Base-by-base conservation (phyloP, 345 rosid species). In the Eutrema heterophyllum region DNA sequence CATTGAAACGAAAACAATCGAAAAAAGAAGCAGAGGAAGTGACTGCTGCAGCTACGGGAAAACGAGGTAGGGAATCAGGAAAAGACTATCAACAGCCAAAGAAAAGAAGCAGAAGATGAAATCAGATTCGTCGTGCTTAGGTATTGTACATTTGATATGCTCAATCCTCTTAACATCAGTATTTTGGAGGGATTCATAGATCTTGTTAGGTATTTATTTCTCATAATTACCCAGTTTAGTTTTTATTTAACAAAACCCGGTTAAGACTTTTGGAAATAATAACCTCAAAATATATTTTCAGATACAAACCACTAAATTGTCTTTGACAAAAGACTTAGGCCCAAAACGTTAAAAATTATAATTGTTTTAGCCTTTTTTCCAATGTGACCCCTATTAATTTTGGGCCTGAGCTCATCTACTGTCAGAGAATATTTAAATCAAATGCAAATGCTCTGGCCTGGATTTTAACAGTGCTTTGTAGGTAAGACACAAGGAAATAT, bases 11-110 rank as follows among this genome's bases (percentile, higher is more conserved):
- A 68, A 45, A 82, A 68, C 87, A 85, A 53, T 45, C 80, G 30
- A 85, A 81, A 81, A 85, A 79, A 66, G 79, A 51, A 30, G 68
- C 55, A 2, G 78, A 78, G 71, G 43, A 67, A 67, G 49, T 35
- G 45, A 21, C 58, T 9, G 3, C 21, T 58, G 71, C 63, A 8
- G 1, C 63, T 43, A 67, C 80, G 0, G 83, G 78, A 61, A 90
- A 90, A 78, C 91, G 88, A 15, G 75, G 82, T 18, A 84, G 86
- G 58, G 88, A 83, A 10, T 24, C 65, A 9, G 74, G 75, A 26
- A 26, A 68, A 45, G 50, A 67, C 9, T 12, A 79, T 52, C 38
- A 78, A 76, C 75, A 62, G 38, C 84, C 83, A 62, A 85, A 78
- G 67, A 88, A 78, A 53, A 59, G 78, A 78, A 59, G 43, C n/a